Conservation (phyloP, 164 flowering plant genomes). For the Chloranthus sessilifolius region DNA sequence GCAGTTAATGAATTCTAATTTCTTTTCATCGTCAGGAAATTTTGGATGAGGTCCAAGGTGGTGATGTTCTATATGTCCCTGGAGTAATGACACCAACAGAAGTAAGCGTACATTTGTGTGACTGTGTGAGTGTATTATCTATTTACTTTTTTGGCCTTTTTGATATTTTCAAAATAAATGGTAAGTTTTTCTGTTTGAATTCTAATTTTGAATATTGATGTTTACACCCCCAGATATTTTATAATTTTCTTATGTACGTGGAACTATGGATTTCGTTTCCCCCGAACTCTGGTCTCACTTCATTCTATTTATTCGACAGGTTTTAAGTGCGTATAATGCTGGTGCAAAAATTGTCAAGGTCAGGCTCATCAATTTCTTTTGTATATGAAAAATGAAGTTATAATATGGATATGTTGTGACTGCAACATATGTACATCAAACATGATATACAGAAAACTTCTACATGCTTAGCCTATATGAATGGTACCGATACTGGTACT, state of each 20-base stretch:
- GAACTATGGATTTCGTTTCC: not conserved
- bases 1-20: not conserved
- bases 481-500: too few relatives aligned
- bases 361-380: not conserved
- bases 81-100: constrained; percentile 92
- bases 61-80: constrained; percentile 64
- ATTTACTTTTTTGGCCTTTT: constrained; percentile 1
- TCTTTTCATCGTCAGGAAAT: constrained; percentile 36
- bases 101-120: constrained; percentile 37
- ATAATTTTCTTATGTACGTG: not conserved
- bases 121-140: constrained; percentile 1
- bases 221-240: not conserved
- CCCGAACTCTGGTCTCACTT: not conserved
- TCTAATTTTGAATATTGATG: not conserved
- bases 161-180: not conserved
- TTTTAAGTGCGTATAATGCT: constrained; percentile 16
- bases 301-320: constrained; percentile 12
- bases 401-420: too few relatives aligned
- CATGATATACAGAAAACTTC: too few relatives aligned
- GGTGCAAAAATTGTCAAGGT: constrained; percentile 32
- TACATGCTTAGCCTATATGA: too few relatives aligned
- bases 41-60: constrained; percentile 29
- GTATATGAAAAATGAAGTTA: too few relatives aligned
- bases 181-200: not conserved
- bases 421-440: too few relatives aligned